A percentile compares a stretch with the other conserved stretches of the same genome.
Conservation (phyloP, 371 early-diverging fungal genomes). For the Mortierella sp. region DNA sequence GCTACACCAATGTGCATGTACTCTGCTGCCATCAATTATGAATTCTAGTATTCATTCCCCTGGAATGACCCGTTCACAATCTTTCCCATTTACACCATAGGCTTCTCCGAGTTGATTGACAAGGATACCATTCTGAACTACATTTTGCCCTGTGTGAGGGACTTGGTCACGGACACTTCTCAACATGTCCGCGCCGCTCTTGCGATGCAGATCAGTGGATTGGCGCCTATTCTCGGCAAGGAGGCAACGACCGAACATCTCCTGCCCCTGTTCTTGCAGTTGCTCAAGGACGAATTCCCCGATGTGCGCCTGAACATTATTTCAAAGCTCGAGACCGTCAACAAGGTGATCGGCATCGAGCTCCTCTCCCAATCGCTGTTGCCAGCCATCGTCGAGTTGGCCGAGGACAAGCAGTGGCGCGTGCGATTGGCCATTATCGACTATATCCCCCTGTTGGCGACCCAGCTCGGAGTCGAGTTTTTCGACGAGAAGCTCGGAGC, state of each 20-base stretch:
- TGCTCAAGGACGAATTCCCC: slow-evolving; percentile 96
- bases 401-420: slow-evolving; percentile 99
- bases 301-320: slow-evolving; percentile 99
- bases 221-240: slow-evolving; percentile 95
- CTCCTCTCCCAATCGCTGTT: slow-evolving; percentile 95
- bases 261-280: slow-evolving; percentile 93
- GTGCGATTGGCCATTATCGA: slow-evolving; percentile 98
- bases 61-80: no score
- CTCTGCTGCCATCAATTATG: not conserved
- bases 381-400: slow-evolving; percentile 97
- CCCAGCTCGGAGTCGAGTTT: slow-evolving; percentile 94
- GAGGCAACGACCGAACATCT: slow-evolving; percentile 96
- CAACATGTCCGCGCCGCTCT: slow-evolving; percentile 97
- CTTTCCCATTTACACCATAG: slow-evolving; percentile 51
- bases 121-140: slow-evolving; percentile 82
- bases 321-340: slow-evolving; percentile 95
- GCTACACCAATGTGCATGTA: not conserved
- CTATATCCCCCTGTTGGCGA: slow-evolving; percentile 96
- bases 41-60: not conserved
- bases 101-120: slow-evolving; percentile 88
- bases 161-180: slow-evolving; percentile 92
- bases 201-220: slow-evolving; percentile 95
- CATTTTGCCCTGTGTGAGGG: slow-evolving; percentile 91
- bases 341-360: slow-evolving; percentile 97
- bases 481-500: slow-evolving; percentile 96